phyloP scores from a whole-genome alignment of 345 rosid genomes.

The Capsella bursapastoris region DNA sequence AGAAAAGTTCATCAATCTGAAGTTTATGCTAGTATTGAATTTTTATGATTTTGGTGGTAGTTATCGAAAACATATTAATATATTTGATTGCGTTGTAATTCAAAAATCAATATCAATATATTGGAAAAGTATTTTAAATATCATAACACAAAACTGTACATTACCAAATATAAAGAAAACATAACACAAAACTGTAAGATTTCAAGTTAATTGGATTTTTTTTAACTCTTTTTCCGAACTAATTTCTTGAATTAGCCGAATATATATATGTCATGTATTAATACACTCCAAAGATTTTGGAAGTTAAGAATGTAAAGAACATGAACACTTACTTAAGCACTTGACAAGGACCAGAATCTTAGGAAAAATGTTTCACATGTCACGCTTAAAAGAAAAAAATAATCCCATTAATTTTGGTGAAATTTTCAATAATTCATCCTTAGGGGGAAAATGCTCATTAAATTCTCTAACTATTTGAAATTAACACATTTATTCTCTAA shows the following conservation, averaged over 20 bases:
- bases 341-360: slow-evolving; percentile 24
- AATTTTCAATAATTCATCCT: too few relatives aligned
- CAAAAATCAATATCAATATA: too few relatives aligned
- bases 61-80: too few relatives aligned
- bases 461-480: too few relatives aligned
- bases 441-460: too few relatives aligned
- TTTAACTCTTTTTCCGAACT: neutral
- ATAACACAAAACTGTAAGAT: neutral
- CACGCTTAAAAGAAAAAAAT: neutral
- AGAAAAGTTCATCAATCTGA: too few relatives aligned
- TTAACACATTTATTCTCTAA: too few relatives aligned
- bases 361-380: slow-evolving; percentile 34
- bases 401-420: slow-evolving; percentile 14
- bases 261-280: neutral
- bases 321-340: slow-evolving; percentile 16
- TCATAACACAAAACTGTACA: neutral
- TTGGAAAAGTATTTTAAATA: too few relatives aligned
- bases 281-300: slow-evolving; percentile 31
- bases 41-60: neutral
- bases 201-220: neutral
- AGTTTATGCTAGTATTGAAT: too few relatives aligned
- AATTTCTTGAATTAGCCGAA: slow-evolving; percentile 2
- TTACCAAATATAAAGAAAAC: too few relatives aligned
- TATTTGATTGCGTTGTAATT: too few relatives aligned
- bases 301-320: slow-evolving; percentile 21